phyloP scores from a whole-genome alignment of 768 basidiomycete species.

The Sporobolomyces pararoseus region DNA sequence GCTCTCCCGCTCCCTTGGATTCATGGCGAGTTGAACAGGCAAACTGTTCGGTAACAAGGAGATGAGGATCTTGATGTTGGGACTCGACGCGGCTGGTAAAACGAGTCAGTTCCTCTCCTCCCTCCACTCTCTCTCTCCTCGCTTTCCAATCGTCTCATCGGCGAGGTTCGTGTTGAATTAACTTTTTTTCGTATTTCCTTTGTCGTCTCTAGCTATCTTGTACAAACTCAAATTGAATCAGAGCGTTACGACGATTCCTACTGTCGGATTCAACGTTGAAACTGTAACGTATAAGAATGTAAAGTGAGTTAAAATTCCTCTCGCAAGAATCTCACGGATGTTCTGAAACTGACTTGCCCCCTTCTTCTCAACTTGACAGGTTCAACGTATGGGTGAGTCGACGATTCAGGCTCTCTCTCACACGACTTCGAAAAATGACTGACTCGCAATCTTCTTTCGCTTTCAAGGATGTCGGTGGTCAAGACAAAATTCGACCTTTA shows the following conservation, averaged over 20 bases:
- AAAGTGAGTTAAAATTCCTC: constrained; percentile 47
- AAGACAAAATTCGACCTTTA: constrained; percentile 96
- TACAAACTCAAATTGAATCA: constrained; percentile 99
- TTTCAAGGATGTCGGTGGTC: constrained; percentile 71
- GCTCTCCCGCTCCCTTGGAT: too few species aligned
- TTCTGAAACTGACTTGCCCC: too few species aligned
- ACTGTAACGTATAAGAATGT: constrained; percentile 98
- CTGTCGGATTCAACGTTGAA: constrained; percentile 98
- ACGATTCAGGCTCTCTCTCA: neutral
- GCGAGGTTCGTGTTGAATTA: neutral
- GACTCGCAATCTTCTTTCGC: neutral
- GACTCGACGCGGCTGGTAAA: constrained; percentile 95
- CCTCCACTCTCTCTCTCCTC: neutral
- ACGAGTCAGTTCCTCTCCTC: constrained; percentile 64
- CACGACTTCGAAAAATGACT: neutral
- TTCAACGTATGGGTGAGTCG: constrained; percentile 53
- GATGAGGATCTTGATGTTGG: constrained; percentile 80
- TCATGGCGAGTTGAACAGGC: too few species aligned
- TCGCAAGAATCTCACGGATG: too few species aligned
- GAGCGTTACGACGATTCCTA: constrained; percentile 96
- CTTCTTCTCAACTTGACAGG: neutral
- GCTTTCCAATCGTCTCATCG: neutral
- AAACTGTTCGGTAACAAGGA: constrained; percentile 92
- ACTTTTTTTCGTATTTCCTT: neutral
- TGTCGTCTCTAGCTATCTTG: constrained; percentile 69